Evolutionary conservation across 83 land plant genomes (phyloP).

Genomic region (Thuja plicata): DNA sequence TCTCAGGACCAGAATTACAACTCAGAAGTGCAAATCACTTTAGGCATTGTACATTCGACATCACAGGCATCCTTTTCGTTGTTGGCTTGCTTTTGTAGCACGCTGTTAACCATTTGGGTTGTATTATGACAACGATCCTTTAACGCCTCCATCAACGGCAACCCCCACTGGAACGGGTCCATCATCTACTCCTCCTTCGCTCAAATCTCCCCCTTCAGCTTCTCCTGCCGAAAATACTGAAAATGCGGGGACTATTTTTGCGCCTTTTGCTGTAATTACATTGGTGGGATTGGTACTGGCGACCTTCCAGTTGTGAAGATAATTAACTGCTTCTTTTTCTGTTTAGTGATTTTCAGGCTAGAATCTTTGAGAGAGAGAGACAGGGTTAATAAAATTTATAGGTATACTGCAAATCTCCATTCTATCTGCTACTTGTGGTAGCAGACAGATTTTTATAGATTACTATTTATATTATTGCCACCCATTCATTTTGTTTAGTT

Average conservation of each 20-base stretch:
- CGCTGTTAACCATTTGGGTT: too few species aligned
- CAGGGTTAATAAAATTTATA: background rate
- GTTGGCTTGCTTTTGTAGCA: too few species aligned
- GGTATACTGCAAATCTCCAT: background rate
- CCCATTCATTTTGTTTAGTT: background rate
- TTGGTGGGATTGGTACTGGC: conserved; percentile 4
- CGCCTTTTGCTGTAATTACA: background rate
- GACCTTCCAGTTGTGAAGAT: background rate
- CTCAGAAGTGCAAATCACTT: too few species aligned
- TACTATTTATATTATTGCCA: background rate
- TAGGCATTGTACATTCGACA: too few species aligned
- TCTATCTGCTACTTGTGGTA: background rate
- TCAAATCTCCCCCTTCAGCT: background rate
- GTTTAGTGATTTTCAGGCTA: background rate
- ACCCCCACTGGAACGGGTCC: too few species aligned
- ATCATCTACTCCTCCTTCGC: background rate
- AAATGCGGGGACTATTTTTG: background rate
- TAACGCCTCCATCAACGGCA: too few species aligned
- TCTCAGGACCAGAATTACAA: too few species aligned
- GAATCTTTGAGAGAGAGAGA: too few species aligned
- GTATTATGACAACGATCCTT: too few species aligned
- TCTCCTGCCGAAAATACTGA: too few species aligned
- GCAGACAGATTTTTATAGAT: background rate
- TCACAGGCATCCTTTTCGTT: too few species aligned
- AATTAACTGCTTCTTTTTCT: background rate